Base-by-base conservation (phyloP, 352 stramenopile genomes). In the Pythium biforme region DNA sequence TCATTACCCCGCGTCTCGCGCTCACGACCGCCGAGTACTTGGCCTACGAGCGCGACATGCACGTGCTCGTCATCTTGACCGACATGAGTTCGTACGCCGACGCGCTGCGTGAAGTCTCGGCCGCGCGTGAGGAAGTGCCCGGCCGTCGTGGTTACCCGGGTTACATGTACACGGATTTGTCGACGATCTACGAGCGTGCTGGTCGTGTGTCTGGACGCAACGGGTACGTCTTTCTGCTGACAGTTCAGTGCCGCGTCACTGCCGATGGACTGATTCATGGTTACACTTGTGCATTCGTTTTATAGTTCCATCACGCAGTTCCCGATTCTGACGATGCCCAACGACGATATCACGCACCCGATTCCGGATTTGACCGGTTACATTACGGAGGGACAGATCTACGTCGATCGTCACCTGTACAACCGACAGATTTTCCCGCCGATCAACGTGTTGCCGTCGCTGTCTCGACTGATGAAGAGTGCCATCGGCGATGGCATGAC, bases 151-250 rank as follows among this genome's bases (percentile, higher is more conserved):
- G 97, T 79, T 99, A 99, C 86, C 97, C 97, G 29, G 97, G 97
- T 75, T 99, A 99, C 82, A 99, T 99, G 97, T 99, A 99, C 87
- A 99, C 97, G 69, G 97, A 99, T 98, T 81, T 99, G 75, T 98
- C 95, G 57, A 99, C 95, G 51, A 98, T 99, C 67, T 99, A 99
- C 76, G 97, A 99, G 83, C 91, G 97, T 70, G 97, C 97, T 55
- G 97, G 97, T 72, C 94, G 97, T 89, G 96, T 99, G 25, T 90
- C 84, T 58, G 97, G 97, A 59, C 92, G 96, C 61, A 99, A 99
- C 70, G 97, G 97, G 68, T 75, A 62, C 15, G 64, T 11, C n/a
- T 3, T 52, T 10, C 5, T 34, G 31, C 10, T 34, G 31, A 34
- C 1, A 19, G 12, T n/a, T 43, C 14, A 20, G 37, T n/a, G 37